Evolutionary conservation across 495 filamentous ascomycete species (phyloP), one percentile per base, ranked within the genome.

Genomic region (Margaritispora aquatica): DNA sequence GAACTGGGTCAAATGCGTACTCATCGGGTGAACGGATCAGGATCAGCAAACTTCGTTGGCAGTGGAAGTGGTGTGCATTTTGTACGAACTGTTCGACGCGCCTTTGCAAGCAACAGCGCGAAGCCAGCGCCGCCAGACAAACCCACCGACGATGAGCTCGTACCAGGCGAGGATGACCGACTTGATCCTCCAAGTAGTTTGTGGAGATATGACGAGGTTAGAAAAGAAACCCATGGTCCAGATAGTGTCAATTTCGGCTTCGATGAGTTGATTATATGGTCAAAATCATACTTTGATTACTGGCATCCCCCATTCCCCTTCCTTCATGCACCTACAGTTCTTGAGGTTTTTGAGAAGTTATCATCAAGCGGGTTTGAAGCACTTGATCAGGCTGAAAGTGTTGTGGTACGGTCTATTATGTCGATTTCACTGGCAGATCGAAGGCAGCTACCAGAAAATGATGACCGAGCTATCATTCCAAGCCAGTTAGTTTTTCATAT

Each of bases 51-150:
- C 9, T 77, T 77, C 47, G 61, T 79, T 26, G 77, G 77, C 27
- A 79, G 77, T 52, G 77, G 71, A 20, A 79, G 77, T 56, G 77
- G 77, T 1, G 77, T 80, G 15, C 71, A 78, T 56, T 77, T 80
- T 51, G 73, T 79, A 36, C 73, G 73, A 8, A 71, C 73, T 49
- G 77, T 80, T 9, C 75, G 74, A 44, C 68, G 72, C 61, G 71
- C 73, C 20, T 76, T 79, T 63, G 69, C 76, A 3, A 72, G 71
- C 19, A 74, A 70, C 24, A 73, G 69, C 7, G 70, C 17, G 11
- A 54, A 31, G 23, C 10, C 29, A 2, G 27, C 8, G 22, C 8
- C 23, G 5, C 51, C 23, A 9, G 23, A n/a, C 26, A 29, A 41
- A 36, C 38, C 15, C 10, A 59, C 60, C 50, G 59, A 67, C 24